These are phyloP conservation scores for Fagus sylvatica DNA, from an alignment of 306 rosid genomes.

Conservation along the genomic window DNA sequence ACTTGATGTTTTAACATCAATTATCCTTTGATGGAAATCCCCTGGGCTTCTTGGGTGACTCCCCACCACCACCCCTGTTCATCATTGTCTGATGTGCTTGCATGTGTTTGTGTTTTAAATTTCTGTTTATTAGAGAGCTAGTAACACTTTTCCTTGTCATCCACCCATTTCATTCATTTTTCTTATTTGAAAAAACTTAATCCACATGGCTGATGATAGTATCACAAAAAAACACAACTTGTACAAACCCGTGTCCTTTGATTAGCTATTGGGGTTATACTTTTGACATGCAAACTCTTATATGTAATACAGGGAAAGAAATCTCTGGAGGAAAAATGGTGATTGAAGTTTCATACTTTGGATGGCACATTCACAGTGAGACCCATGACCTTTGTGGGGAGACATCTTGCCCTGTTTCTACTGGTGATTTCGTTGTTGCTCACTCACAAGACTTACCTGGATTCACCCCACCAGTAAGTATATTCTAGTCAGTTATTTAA, in stretches of 20 bases:
- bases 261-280: neutral
- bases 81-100: neutral
- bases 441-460: conserved; percentile 75
- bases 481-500: conserved; percentile 17
- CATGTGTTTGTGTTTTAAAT: neutral
- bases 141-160: neutral
- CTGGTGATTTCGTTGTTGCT: conserved; percentile 76
- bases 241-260: neutral
- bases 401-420: conserved; percentile 77
- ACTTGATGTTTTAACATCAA: neutral
- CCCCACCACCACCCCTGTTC: neutral
- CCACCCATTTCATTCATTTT: neutral
- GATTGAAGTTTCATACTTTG: conserved; percentile 78
- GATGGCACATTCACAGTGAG: conserved; percentile 78
- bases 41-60: neutral
- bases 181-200: neutral
- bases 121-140: neutral
- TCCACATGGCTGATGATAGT: neutral
- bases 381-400: conserved; percentile 77
- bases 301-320: conserved; percentile 44
- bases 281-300: conserved; percentile 2
- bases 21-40: neutral
- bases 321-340: conserved; percentile 72
- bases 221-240: neutral
- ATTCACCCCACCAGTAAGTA: conserved; percentile 88